These are phyloP conservation scores for Mrakia blollopis DNA, from an alignment of 768 basidiomycete genomes.

Conservation along the genomic window DNA sequence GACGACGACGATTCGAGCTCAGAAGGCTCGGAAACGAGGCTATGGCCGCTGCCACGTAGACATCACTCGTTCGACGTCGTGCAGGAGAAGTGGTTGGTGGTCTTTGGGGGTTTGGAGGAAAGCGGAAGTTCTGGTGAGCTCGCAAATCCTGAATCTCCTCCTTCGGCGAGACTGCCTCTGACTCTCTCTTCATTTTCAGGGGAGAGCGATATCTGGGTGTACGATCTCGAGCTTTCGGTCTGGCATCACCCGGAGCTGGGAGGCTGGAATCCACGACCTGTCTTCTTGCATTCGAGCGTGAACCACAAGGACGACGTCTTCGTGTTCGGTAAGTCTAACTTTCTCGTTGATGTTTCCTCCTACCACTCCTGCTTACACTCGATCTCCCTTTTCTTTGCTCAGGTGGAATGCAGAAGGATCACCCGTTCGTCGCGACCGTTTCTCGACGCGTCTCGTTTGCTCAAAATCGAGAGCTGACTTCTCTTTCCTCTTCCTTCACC, in stretches of 20 bases:
- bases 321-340: not conserved
- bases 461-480: no score
- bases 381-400: not conserved
- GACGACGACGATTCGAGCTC: not conserved
- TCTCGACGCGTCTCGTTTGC: not conserved
- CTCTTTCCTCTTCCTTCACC: not conserved
- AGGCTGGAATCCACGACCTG: not conserved
- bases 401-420: conserved; percentile 14
- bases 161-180: not conserved
- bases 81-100: not conserved
- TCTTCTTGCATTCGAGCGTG: conserved; percentile 5
- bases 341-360: not conserved
- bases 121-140: not conserved
- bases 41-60: not conserved
- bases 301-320: not conserved
- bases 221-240: not conserved
- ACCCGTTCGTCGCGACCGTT: conserved; percentile 12
- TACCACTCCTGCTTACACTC: not conserved
- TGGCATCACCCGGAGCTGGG: conserved; percentile 2
- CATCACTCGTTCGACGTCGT: conserved; percentile 5
- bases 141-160: not conserved
- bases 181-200: not conserved
- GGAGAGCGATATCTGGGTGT: conserved; percentile 12
- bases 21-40: not conserved
- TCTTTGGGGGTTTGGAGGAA: not conserved